Conservation (phyloP, 192 early-diverging fungal species). For the Coemansia sp. region DNA sequence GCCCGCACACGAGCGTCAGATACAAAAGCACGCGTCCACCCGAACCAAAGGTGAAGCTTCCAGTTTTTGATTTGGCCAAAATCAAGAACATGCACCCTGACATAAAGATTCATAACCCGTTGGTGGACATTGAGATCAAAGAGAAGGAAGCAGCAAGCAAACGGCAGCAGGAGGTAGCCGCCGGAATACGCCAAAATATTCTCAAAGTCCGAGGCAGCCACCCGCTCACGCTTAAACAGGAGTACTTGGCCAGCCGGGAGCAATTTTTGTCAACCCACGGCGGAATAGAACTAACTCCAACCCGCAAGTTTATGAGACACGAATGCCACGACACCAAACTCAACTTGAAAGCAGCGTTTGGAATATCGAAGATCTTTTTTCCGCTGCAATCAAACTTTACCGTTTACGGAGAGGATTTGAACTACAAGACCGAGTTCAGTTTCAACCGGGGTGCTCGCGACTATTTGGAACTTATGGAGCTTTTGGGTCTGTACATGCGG, state of each 20-base stretch:
- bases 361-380: constrained; percentile 1
- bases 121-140: constrained; percentile 9
- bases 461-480: constrained; percentile 10
- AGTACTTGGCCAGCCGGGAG: constrained; percentile 10
- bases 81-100: neutral
- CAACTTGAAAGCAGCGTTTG: constrained; percentile 3
- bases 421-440: constrained; percentile 28
- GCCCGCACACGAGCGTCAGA: neutral
- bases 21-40: neutral
- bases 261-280: constrained; percentile 18
- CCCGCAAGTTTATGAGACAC: constrained; percentile 17
- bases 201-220: constrained; percentile 4
- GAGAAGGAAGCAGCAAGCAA: neutral
- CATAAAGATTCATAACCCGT: constrained; percentile 35
- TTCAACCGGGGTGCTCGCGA: constrained; percentile 11
- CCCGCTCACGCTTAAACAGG: constrained; percentile 21
- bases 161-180: neutral
- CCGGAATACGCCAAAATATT: neutral
- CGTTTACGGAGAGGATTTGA: neutral
- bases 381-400: constrained; percentile 5
- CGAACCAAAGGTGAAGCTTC: neutral
- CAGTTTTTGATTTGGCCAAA: constrained; percentile 6
- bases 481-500: constrained; percentile 25
- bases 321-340: neutral
- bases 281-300: constrained; percentile 31